phyloP scores from a whole-genome alignment of 352 stramenopile genomes.

The Plasmopara viticola region DNA sequence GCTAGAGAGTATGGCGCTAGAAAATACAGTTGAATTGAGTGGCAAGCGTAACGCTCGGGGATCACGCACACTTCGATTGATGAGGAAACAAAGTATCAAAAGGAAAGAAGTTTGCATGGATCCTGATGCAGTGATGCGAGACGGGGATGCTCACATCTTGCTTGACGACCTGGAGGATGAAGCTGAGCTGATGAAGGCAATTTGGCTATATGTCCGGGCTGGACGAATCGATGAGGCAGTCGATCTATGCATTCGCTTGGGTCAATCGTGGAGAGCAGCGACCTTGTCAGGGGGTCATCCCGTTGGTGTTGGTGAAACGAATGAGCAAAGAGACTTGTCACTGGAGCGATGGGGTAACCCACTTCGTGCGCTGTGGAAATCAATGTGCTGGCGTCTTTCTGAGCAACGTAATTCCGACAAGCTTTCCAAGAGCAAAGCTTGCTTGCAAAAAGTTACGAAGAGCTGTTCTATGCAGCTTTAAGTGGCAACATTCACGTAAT shows the following conservation, averaged over 20 bases:
- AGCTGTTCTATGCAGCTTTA: slow-evolving; percentile 74
- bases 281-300: slow-evolving; percentile 61
- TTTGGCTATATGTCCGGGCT: slow-evolving; percentile 72
- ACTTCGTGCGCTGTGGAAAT: slow-evolving; percentile 76
- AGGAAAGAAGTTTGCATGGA: slow-evolving; percentile 46
- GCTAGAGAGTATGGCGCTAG: slow-evolving; percentile 77
- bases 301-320: slow-evolving; percentile 49
- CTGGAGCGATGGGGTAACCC: slow-evolving; percentile 80
- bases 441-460: slow-evolving; percentile 63
- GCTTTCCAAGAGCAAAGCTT: slow-evolving; percentile 60
- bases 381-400: slow-evolving; percentile 79
- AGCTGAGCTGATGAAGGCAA: slow-evolving; percentile 57
- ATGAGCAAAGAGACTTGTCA: slow-evolving; percentile 36
- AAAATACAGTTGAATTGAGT: slow-evolving; percentile 52
- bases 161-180: slow-evolving; percentile 81
- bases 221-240: slow-evolving; percentile 59
- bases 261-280: slow-evolving; percentile 72
- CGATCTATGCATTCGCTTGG: slow-evolving; percentile 64
- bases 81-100: slow-evolving; percentile 42
- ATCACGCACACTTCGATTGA: slow-evolving; percentile 56
- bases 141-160: slow-evolving; percentile 55
- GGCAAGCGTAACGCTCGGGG: slow-evolving; percentile 45
- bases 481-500: slow-evolving; percentile 67
- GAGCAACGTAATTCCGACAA: slow-evolving; percentile 38
- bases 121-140: slow-evolving; percentile 56